Base-by-base conservation (phyloP, 768 basidiomycete genomes). In the Termitomyces sp. region DNA sequence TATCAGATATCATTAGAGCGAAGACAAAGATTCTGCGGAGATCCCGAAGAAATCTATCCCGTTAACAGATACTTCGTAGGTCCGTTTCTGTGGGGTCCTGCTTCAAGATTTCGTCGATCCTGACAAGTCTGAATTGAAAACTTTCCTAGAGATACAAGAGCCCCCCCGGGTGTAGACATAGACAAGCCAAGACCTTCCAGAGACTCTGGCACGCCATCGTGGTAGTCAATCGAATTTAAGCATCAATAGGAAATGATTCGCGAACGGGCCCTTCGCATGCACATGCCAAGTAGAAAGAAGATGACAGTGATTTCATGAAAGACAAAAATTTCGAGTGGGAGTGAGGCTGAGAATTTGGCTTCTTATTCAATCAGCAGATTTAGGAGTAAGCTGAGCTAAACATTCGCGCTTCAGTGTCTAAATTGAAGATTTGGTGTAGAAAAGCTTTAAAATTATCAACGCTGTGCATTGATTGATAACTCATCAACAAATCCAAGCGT, bases 221-320 rank as follows among this genome's bases (percentile, higher is more conserved):
- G 55, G 19, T 54, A 56, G 51, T 56, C 48, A 7, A 28, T 46
- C 59, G 19, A 60, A 60, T 26, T 60, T 54, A 30, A 51, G 48
- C 11, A 56, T 54, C 14, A 48, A 48, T 6, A 57, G 48, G 42
- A 60, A 52, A 21, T 60, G 51, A 38, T 57, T 48, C 1, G 48
- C 48, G 33, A 60, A 37, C 15, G 40, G 23, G 23, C 23, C 23
- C 23, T 23, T 23, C 23, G 23, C 23, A 23, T 23, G 23, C 23
- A 23, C 23, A 23, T 23, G 23, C 23, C 23, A 23, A 23, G 23
- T 23, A 23, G 23, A 23, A 23, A 23, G 23, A 23, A 23, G 23
- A 1, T 23, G 23, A 23, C 23, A 23, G 23, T 23, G 23, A 1
- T 23, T 23, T 23, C 1, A 23, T 23, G 23, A 23, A 23, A 23